Percentiles rank a stretch among this genome's conserved stretches.
phyloP scores from a whole-genome alignment of 805 yeast genomes.

The Candida golubevii region DNA sequence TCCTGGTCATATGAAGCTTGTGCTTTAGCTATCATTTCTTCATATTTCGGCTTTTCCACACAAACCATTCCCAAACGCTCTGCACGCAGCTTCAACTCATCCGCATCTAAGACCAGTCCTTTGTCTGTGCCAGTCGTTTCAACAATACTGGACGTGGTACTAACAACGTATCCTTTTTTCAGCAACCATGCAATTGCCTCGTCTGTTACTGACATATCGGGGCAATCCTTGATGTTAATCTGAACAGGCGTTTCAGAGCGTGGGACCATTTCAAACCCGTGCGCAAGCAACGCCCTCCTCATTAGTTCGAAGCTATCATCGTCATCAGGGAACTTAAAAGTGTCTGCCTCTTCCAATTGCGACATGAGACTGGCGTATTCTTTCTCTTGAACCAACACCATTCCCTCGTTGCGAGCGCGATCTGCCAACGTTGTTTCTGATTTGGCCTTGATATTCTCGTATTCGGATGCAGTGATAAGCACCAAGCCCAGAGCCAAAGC shows the following conservation, averaged over 20 bases:
- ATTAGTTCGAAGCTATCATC: conserved; percentile 5
- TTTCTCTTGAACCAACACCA: conserved; percentile 1
- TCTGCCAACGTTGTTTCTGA: background rate
- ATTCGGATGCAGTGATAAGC: conserved; percentile 4
- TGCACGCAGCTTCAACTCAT: conserved; percentile 9
- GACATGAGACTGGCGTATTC: conserved; percentile 4
- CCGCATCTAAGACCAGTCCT: conserved; percentile 3
- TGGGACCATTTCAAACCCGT: conserved; percentile 9
- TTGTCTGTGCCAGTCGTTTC: conserved; percentile 8
- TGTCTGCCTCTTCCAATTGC: conserved; percentile 2
- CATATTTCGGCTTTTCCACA: conserved; percentile 2
- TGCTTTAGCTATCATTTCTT: conserved; percentile 2
- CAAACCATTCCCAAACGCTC: conserved; percentile 11
- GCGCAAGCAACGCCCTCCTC: conserved; percentile 3
- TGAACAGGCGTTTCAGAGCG: conserved; percentile 1
- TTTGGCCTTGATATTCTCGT: conserved; percentile 2
- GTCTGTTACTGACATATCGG: background rate
- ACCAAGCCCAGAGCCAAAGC: conserved; percentile 1
- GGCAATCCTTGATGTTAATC: background rate
- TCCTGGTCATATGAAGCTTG: conserved; percentile 1
- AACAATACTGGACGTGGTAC: background rate
- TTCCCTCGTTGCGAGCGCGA: conserved; percentile 4
- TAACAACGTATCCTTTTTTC: conserved; percentile 3
- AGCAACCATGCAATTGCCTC: conserved; percentile 6
- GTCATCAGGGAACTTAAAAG: conserved; percentile 1